Evolutionary conservation across 176 grass and related monocot species (phyloP).

Genomic region (Eleusine indica): DNA sequence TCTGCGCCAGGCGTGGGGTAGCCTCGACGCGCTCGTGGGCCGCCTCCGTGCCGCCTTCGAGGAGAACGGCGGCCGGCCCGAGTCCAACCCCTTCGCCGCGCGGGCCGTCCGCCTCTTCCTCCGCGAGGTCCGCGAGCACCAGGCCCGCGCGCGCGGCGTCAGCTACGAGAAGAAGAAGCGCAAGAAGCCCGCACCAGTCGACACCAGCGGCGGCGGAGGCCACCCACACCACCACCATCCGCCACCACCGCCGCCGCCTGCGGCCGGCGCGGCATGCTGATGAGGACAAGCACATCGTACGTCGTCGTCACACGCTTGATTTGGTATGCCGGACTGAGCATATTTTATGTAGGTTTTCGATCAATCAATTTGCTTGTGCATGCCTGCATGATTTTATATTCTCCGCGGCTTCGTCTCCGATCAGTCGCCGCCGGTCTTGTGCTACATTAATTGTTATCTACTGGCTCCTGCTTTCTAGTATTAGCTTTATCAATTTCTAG

Average conservation of each 20-base stretch:
- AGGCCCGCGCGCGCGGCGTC: slow-evolving; percentile 59
- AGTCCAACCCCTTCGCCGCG: slow-evolving; percentile 63
- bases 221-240: slow-evolving; percentile 3
- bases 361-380: slow-evolving; percentile 50
- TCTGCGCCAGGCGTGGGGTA: slow-evolving; percentile 63
- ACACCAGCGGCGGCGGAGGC: not conserved
- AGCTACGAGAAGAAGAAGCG: slow-evolving; percentile 75
- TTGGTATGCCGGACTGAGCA: slow-evolving; percentile 62
- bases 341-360: slow-evolving; percentile 65
- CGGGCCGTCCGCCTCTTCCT: slow-evolving; percentile 60
- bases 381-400: slow-evolving; percentile 52
- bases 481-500: not conserved
- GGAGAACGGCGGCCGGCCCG: slow-evolving; percentile 64
- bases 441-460: slow-evolving; percentile 37
- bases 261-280: slow-evolving; percentile 58
- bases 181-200: slow-evolving; percentile 46
- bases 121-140: slow-evolving; percentile 68
- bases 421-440: slow-evolving; percentile 27
- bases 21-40: slow-evolving; percentile 60
- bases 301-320: slow-evolving; percentile 17
- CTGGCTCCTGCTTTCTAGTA: not conserved
- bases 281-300: not conserved
- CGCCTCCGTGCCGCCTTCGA: slow-evolving; percentile 61
- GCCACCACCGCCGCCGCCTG: slow-evolving; percentile 37
- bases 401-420: slow-evolving; percentile 1